Conservation (phyloP, 345 rosid species). For the Arabidopsis thaliana region TAIR10.1 NC_003076.8:23901501-23902000, state of each 20-base stretch:
- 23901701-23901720: constrained; percentile 15
- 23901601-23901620: constrained; percentile 32
- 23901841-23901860: background rate
- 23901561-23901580: background rate
- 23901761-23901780: constrained; percentile 20
- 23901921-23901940: background rate
- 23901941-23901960: constrained; percentile 28
- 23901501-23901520: background rate
- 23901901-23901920: background rate
- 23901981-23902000: constrained; percentile 24
- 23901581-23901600: background rate
- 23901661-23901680: constrained; percentile 23
- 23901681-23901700: constrained; percentile 28
- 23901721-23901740: background rate
- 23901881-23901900: background rate
- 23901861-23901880: constrained; percentile 14
- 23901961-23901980: background rate
- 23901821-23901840: background rate
- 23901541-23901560: background rate
- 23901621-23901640: background rate
- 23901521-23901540: background rate
- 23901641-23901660: constrained; percentile 29
- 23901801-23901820: background rate
- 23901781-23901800: constrained; percentile 37
- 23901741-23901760: background rate